Percentiles rank a stretch among this genome's conserved stretches.
Conservation (phyloP, 2,329 filamentous ascomycete species). For the Phaeosphaeria sp. region DNA sequence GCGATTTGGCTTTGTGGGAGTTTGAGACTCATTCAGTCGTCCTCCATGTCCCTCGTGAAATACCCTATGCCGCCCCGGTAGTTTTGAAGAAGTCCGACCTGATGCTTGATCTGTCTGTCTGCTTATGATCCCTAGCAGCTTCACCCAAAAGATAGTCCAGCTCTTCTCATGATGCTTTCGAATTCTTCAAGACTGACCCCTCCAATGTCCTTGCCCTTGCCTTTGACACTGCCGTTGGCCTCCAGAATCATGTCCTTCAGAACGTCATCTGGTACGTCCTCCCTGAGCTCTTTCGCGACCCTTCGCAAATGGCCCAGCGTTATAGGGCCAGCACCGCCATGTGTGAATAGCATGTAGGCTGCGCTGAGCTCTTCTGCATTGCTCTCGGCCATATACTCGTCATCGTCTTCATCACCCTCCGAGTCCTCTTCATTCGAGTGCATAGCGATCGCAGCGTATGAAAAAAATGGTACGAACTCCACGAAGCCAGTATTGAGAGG, state of each 20-base stretch:
- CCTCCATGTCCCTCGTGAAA: background rate
- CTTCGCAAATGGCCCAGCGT: constrained; percentile 78
- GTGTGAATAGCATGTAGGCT: constrained; percentile 82
- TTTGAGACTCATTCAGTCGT: background rate
- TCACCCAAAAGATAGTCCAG: constrained; percentile 78
- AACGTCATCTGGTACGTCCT: constrained; percentile 82
- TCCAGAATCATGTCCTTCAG: constrained; percentile 94
- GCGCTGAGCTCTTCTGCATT: constrained; percentile 75
- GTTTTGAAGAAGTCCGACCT: background rate
- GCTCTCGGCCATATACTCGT: constrained; percentile 40
- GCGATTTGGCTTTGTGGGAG: no score
- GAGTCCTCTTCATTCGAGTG: constrained; percentile 53
- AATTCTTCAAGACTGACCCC: constrained; percentile 84
- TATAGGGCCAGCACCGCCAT: constrained; percentile 67
- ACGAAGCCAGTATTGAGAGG: constrained; percentile 81
- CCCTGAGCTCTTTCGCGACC: constrained; percentile 81
- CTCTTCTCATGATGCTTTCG: constrained; percentile 82
- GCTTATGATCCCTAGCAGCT: background rate
- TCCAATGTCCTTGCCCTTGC: constrained; percentile 61
- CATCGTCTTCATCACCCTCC: constrained; percentile 50
- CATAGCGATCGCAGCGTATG: constrained; percentile 86
- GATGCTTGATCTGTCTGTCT: background rate
- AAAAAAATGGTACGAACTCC: constrained; percentile 81
- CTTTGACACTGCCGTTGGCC: constrained; percentile 77
- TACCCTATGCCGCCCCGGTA: background rate